A percentile compares a stretch with the other conserved stretches of the same genome.
These are phyloP conservation scores for Ascochyta clinopodiicola DNA, from an alignment of 2,329 filamentous ascomycete species.

Conservation along the genomic window DNA sequence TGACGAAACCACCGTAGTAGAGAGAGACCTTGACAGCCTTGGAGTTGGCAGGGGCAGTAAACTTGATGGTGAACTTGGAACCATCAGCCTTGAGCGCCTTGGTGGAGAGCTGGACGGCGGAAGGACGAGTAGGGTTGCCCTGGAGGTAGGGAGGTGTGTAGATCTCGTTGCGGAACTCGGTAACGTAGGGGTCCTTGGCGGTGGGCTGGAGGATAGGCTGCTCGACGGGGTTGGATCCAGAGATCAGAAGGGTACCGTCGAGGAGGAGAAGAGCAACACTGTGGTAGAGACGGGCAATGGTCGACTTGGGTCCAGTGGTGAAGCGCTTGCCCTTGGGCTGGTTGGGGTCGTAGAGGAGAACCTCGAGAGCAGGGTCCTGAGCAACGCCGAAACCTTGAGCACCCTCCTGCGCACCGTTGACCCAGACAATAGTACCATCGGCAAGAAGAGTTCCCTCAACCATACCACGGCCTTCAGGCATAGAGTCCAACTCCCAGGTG, in stretches of 20 bases:
- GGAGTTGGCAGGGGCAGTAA: slow-evolving; percentile 53
- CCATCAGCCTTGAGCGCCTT: slow-evolving; percentile 54
- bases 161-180: slow-evolving; percentile 67
- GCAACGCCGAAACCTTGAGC: slow-evolving; percentile 67
- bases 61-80: slow-evolving; percentile 56
- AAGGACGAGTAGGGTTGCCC: slow-evolving; percentile 60
- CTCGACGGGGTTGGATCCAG: slow-evolving; percentile 67
- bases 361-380: slow-evolving; percentile 60
- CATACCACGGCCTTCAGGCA: slow-evolving; percentile 67
- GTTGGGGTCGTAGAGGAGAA: slow-evolving; percentile 65
- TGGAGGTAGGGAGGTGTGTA: slow-evolving; percentile 67
- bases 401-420: slow-evolving; percentile 65
- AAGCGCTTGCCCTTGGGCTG: slow-evolving; percentile 60
- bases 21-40: slow-evolving; percentile 58
- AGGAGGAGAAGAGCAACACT: slow-evolving; percentile 65
- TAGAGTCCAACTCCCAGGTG: slow-evolving; percentile 64
- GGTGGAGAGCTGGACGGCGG: slow-evolving; percentile 54
- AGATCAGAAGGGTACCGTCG: slow-evolving; percentile 65
- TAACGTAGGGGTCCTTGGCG: slow-evolving; percentile 58
- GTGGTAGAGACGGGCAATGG: slow-evolving; percentile 62
- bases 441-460: slow-evolving; percentile 66
- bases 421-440: slow-evolving; percentile 68
- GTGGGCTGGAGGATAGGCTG: slow-evolving; percentile 59
- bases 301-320: slow-evolving; percentile 53
- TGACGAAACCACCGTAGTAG: slow-evolving; percentile 67